Evolutionary conservation across 1,284 basidiomycete genomes (phyloP).

Genomic region (Rhodotorula sp.): DNA sequence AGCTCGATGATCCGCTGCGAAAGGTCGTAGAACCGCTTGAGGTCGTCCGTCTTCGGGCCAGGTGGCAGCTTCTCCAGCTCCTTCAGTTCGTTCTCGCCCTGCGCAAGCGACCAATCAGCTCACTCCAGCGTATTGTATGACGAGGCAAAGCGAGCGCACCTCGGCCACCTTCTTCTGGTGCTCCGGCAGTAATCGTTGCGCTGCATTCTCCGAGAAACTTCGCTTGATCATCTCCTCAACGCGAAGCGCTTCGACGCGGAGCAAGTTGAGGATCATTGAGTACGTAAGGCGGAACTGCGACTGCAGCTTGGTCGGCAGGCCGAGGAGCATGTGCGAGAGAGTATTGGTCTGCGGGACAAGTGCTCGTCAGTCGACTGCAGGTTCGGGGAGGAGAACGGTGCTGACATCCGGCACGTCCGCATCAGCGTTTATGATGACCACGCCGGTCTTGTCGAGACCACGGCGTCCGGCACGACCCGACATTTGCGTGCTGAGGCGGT

Average conservation of each 20-base stretch:
- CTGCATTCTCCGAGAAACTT: slow-evolving; percentile 96
- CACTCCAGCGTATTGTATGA: no score
- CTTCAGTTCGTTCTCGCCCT: slow-evolving; percentile 74
- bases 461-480: slow-evolving; percentile 95
- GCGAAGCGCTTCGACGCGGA: slow-evolving; percentile 90
- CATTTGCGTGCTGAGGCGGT: slow-evolving; percentile 76
- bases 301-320: slow-evolving; percentile 82
- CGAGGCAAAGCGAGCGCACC: no score
- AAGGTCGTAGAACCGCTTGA: slow-evolving; percentile 75
- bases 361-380: no score
- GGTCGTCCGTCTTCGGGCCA: slow-evolving; percentile 55
- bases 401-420: slow-evolving; percentile 82
- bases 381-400: background rate
- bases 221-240: slow-evolving; percentile 99
- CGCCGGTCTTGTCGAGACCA: slow-evolving; percentile 91
- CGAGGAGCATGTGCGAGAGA: slow-evolving; percentile 87
- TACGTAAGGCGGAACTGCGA: slow-evolving; percentile 98
- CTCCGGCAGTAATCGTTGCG: slow-evolving; percentile 86
- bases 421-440: slow-evolving; percentile 81
- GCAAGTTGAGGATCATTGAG: slow-evolving; percentile 97
- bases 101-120: background rate
- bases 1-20: slow-evolving; percentile 63
- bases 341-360: slow-evolving; percentile 59
- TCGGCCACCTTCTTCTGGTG: slow-evolving; percentile 83
- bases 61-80: slow-evolving; percentile 65